Evolutionary conservation across 148 eudicot genomes (phyloP), one percentile per base, ranked within the genome.

Genomic region (Agrostemma githago): DNA sequence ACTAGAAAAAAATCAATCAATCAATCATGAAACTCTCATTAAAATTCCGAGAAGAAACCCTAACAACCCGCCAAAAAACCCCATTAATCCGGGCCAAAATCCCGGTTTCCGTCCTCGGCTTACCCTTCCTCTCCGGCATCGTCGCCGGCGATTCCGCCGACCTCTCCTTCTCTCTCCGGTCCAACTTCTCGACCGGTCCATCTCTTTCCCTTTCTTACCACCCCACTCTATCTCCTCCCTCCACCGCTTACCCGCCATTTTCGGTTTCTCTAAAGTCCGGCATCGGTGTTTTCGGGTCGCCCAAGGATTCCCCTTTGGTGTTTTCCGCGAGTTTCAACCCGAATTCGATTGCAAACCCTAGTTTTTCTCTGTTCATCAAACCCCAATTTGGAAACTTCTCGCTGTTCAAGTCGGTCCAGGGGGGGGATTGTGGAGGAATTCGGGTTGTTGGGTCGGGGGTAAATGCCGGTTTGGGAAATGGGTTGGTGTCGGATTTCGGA

Each of bases 301-400:
- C 96, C 0, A 82, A 76, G 6, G 74, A 89, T 39, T 90, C 93
- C 57, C 98, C 98, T 44, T 82, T 93, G 20, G 74, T 83, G 9
- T 89, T 90, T 65, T 76, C 93, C 11, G 98, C 96, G 15, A 79
- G 81, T 17, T 94, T 92, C 76, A 81, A 80, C 81, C 77, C 71
- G 37, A 76, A 72, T 68, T 73, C 74, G 2, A 5, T 86, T 12
- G 78, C 51, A 11, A 80, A 41, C 70, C 97, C 98, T 12, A 79
- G 77, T 20, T 95, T 95, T 78, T 83, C 86, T 46, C 82, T 95
- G 73, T 81, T 81, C 12, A 62, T 92, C 37, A 95, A 90, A 73
- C 98, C 98, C 21, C 89, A 81, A 46, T 77, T 95, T 12, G 98
- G 98, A 48, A 85, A 88, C 15, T 95, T 95, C 66, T 95, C 96